Percentiles rank a stretch among this genome's conserved stretches.
phyloP scores from a whole-genome alignment of 306 rosid genomes.

The Glycine tomentella region DNA sequence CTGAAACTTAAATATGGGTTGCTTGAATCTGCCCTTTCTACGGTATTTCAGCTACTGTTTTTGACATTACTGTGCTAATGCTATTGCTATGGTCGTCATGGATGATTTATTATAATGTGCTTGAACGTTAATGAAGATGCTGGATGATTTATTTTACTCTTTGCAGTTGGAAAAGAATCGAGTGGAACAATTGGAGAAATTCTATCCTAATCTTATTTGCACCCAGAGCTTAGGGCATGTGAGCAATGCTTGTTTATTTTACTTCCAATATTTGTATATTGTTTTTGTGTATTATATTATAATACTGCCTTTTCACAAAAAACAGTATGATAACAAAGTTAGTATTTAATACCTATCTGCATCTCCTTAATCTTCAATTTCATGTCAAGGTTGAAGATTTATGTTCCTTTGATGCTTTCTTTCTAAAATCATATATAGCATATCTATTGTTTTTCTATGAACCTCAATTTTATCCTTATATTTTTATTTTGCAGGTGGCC shows the following conservation, averaged over 20 bases:
- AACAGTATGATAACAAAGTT: conserved; percentile 1
- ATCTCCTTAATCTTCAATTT: conserved; percentile 29
- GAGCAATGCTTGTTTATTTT: conserved; percentile 49
- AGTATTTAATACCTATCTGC: conserved; percentile 13
- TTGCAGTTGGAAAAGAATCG: conserved; percentile 85
- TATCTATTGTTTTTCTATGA: conserved; percentile 24
- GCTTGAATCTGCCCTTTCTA: conserved; percentile 78
- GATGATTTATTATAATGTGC: too few species aligned
- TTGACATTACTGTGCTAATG: conserved; percentile 16
- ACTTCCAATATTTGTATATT: conserved; percentile 32
- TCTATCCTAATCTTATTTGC: conserved; percentile 86
- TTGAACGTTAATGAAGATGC: not conserved
- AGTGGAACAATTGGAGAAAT: conserved; percentile 84
- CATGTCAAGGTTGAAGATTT: conserved; percentile 25
- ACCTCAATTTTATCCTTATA: conserved; percentile 35
- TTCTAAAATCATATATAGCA: conserved; percentile 22
- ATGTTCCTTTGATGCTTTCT: conserved; percentile 30
- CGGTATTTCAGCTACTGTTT: conserved; percentile 56
- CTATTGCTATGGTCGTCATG: not conserved
- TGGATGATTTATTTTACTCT: conserved; percentile 46
- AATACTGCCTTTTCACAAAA: conserved; percentile 22
- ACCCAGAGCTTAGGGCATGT: conserved; percentile 95
- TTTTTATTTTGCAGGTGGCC: conserved; percentile 73
- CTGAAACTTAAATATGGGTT: conserved; percentile 71
- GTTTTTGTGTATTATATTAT: conserved; percentile 27